phyloP scores from a whole-genome alignment of 2,329 filamentous ascomycete genomes.

The Trichoderma sp. region DNA sequence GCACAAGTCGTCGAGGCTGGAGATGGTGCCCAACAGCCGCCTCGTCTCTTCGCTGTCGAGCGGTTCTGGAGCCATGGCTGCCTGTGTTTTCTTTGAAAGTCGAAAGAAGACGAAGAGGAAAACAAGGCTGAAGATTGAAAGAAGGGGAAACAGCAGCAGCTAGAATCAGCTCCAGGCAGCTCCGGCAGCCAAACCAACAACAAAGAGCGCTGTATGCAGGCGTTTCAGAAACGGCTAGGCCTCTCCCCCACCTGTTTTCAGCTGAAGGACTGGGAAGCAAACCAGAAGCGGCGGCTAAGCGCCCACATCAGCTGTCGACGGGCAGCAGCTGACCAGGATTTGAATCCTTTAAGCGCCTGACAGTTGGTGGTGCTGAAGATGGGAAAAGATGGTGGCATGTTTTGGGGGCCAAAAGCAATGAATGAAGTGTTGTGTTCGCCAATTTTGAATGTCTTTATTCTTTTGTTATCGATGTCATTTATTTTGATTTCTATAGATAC shows the following conservation, averaged over 20 bases:
- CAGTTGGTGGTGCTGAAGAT: not conserved
- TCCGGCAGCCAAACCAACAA: not conserved
- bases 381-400: not conserved
- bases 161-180: not conserved
- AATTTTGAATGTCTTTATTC: not conserved
- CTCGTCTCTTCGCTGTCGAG: slow-evolving; percentile 5
- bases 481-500: not conserved
- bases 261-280: not conserved
- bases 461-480: not conserved
- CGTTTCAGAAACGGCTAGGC: not conserved
- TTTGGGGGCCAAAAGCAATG: not conserved
- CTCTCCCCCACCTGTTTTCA: not conserved
- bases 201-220: not conserved
- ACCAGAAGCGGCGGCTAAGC: not conserved
- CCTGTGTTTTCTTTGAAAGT: not conserved
- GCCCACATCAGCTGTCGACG: not conserved
- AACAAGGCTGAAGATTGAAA: not conserved
- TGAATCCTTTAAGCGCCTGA: not conserved
- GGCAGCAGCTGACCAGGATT: slow-evolving; percentile 3
- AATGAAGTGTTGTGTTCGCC: not conserved
- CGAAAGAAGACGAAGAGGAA: not conserved
- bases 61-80: not conserved
- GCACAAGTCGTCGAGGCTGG: slow-evolving; percentile 30
- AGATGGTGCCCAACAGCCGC: slow-evolving; percentile 31
- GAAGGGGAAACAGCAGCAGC: too few relatives aligned